A percentile compares a stretch with the other conserved stretches of the same genome.
Conservation (phyloP, 129 eudicot species). For the Chrysanthemum seticuspe region DNA sequence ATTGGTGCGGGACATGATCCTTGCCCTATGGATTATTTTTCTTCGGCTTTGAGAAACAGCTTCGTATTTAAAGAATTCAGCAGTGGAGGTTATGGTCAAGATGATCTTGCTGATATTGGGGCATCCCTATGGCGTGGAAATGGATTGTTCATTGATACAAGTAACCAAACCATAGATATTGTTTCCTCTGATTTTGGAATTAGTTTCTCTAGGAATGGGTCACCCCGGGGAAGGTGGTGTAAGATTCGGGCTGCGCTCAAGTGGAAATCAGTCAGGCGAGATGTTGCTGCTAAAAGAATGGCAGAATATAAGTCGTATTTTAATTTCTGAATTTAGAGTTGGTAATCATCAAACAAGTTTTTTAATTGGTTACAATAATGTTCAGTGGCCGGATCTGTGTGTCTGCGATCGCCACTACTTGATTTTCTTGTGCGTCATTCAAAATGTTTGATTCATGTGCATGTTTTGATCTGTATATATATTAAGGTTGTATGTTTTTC, state of each 20-base stretch:
- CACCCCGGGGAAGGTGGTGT: slow-evolving; percentile 36
- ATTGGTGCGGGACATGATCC: slow-evolving; percentile 1
- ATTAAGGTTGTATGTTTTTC: background rate
- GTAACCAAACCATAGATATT: slow-evolving; percentile 21
- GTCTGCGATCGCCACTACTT: too few species aligned
- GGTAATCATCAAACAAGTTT: too few species aligned
- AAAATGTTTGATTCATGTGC: background rate
- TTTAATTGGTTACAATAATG: background rate
- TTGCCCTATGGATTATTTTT: background rate
- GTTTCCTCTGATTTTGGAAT: slow-evolving; percentile 26
- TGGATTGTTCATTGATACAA: slow-evolving; percentile 17
- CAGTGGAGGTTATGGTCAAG: slow-evolving; percentile 6
- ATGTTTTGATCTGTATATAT: background rate
- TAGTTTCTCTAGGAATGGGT: slow-evolving; percentile 18
- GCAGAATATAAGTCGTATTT: slow-evolving; percentile 23
- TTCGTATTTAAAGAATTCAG: slow-evolving; percentile 17
- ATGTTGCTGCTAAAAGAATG: slow-evolving; percentile 39
- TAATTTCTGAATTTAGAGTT: slow-evolving; percentile 18
- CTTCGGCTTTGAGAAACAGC: slow-evolving; percentile 21
- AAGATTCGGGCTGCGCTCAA: slow-evolving; percentile 41
- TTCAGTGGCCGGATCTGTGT: slow-evolving; percentile 15
- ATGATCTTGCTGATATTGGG: slow-evolving; percentile 13
- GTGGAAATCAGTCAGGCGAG: slow-evolving; percentile 34
- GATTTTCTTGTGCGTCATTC: background rate
- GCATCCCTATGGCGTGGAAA: slow-evolving; percentile 27